Base-by-base conservation (phyloP, 306 rosid genomes). In the Trifolium fragiferum region DNA sequence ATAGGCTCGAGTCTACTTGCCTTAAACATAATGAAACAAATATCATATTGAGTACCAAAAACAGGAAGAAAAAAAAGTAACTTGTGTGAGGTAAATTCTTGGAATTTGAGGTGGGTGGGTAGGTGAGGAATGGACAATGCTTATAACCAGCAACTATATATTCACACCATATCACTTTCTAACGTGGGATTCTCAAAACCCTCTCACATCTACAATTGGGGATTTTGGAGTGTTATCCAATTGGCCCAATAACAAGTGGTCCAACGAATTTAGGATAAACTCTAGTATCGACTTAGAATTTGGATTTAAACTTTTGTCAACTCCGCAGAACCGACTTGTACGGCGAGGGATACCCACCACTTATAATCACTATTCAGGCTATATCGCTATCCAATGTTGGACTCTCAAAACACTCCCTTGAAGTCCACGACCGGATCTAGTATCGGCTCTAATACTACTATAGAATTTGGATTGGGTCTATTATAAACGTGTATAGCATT, bases 401-500 rank as follows among this genome's bases (percentile, higher is more conserved):
- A 21, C 25, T 21, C 25, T 21, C 25, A 21, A 21, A 23, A 23
- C 58, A 47, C 16, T 47, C 55, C 55, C 55, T 49, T n/a, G 55
- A n/a, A 49, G 19, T 19, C 20, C 55, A 49, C 10, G 0, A 49
- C 6, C 7, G 21, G 9, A 19, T 19, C 59, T 53, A 18, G 13
- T 10, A 49, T 49, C 2, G 55, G 7, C 10, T 49, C 19, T 49
- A 7, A 49, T 49, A n/a, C 55, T n/a, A 49, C 16, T n/a, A 2
- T 19, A 53, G 59, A 51, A 53, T 53, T 53, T 53, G 25, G 59
- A 0, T 53, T 53, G 6, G 7, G 25, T 58, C 23, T 54, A 51
- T 40, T 50, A 38, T 51, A 40, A 43, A 63, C 57, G 20, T 65
- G 50, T 25, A 58, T 57, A 58, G 11, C 38, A n/a, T 58, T 30